These are phyloP conservation scores for Adiantum capillusveneris DNA, from an alignment of 75 land plant species.

Conservation along the genomic window DNA sequence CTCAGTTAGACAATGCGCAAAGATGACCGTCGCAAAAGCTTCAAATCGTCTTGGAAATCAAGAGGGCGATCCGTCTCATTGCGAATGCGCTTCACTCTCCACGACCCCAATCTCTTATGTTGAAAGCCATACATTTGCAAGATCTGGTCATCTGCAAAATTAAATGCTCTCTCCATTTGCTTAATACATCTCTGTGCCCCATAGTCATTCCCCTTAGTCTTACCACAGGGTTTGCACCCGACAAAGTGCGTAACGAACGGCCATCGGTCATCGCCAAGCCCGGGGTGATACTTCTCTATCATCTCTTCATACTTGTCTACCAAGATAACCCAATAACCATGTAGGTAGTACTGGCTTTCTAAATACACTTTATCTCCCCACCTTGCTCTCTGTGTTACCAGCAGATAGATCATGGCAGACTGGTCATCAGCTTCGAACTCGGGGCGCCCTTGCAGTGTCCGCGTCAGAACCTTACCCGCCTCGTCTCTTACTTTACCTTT, in stretches of 20 bases:
- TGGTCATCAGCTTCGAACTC: slow-evolving; percentile 86
- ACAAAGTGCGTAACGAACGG: slow-evolving; percentile 70
- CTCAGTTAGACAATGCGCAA: too few species aligned
- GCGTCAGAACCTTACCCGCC: slow-evolving; percentile 64
- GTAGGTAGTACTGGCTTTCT: slow-evolving; percentile 65
- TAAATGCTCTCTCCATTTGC: slow-evolving; percentile 84
- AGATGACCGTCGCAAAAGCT: slow-evolving; percentile 34
- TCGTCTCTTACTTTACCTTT: slow-evolving; percentile 61
- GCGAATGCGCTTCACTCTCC: slow-evolving; percentile 62
- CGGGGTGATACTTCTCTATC: slow-evolving; percentile 73
- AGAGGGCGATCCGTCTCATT: slow-evolving; percentile 51
- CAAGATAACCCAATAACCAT: slow-evolving; percentile 66
- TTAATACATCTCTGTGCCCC: slow-evolving; percentile 65
- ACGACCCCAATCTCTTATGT: slow-evolving; percentile 42
- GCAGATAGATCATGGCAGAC: slow-evolving; percentile 54
- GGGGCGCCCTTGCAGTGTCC: slow-evolving; percentile 51
- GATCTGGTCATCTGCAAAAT: slow-evolving; percentile 83
- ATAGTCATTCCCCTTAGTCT: slow-evolving; percentile 47
- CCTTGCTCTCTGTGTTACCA: slow-evolving; percentile 39
- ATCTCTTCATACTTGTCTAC: slow-evolving; percentile 79
- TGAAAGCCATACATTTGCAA: slow-evolving; percentile 71
- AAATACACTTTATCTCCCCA: slow-evolving; percentile 53
- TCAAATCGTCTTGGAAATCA: slow-evolving; percentile 42
- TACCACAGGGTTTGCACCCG: slow-evolving; percentile 85
- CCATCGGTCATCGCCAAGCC: slow-evolving; percentile 82